Conservation (phyloP, 2,329 filamentous ascomycete species). For the Botryotinia globosa region DNA sequence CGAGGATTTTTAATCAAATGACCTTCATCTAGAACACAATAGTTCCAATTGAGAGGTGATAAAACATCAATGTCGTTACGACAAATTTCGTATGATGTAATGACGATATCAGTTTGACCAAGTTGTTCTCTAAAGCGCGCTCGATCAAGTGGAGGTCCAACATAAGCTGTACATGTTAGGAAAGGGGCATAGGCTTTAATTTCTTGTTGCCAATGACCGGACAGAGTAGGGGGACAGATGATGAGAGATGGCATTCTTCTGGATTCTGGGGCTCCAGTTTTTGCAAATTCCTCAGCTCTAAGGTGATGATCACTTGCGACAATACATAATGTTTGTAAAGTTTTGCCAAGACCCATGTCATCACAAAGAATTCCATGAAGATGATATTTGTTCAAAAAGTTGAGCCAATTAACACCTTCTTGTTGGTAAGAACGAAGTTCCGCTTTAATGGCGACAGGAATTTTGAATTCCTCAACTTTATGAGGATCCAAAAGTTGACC, state of each 20-base stretch:
- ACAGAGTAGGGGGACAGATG: constrained; percentile 91
- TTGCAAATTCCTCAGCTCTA: constrained; percentile 83
- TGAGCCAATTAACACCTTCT: constrained; percentile 97
- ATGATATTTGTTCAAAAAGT: constrained; percentile 97
- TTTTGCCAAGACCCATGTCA: constrained; percentile 98
- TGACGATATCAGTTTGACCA: constrained; percentile 80
- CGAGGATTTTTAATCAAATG: constrained; percentile 99
- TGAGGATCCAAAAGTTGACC: constrained; percentile 93
- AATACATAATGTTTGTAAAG: constrained; percentile 94
- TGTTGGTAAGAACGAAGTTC: constrained; percentile 96
- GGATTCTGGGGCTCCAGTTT: constrained; percentile 74
- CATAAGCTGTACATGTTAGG: constrained; percentile 83
- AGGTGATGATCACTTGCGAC: constrained; percentile 96
- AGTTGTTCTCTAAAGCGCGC: constrained; percentile 67
- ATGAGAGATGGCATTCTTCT: constrained; percentile 86
- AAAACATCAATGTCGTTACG: constrained; percentile 91
- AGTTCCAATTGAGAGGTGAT: constrained; percentile 87
- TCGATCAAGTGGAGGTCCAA: constrained; percentile 82
- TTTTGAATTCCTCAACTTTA: constrained; percentile 90
- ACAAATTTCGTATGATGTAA: constrained; percentile 97
- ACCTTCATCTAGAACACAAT: constrained; percentile 93
- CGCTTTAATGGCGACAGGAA: constrained; percentile 95
- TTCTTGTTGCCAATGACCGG: constrained; percentile 98
- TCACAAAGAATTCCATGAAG: constrained; percentile 97
- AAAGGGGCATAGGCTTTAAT: constrained; percentile 95